Base-by-base conservation (phyloP, 2,329 filamentous ascomycete species). In the Pezicula rhizophila region DNA sequence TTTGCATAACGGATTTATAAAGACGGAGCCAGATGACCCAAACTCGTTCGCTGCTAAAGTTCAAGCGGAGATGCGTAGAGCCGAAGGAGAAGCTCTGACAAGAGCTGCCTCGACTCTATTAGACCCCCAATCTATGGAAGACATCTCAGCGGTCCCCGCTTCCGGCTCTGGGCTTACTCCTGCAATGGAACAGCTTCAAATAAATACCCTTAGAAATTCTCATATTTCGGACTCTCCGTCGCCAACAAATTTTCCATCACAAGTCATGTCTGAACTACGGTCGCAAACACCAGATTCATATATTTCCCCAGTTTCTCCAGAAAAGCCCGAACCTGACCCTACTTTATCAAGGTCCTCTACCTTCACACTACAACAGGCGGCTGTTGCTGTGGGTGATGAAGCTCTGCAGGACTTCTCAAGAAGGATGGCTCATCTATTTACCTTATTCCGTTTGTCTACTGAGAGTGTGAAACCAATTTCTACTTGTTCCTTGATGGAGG, bases 391-490 rank as follows among this genome's bases (percentile, higher is more conserved):
- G 7, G 58, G 54, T 31, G 82, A 87, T 44, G 80, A 83, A 48
- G 84, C 89, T 0, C 74, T 91, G 44, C 68, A 76, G 7, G 78
- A 84, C 11, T 95, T 96, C 63, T 78, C 81, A 3, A 64, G 70
- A 5, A 83, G 89, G 23, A 86, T 87, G 3, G 79, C 77, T 17
- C 87, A 91, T 62, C 78, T 93, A 58, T 84, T 80, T 52, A 82
- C 85, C 55, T 74, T 93, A 2, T 95, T 95, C 62, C 76, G 82
- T 34, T 68, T 92, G 39, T 87, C 91, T 49, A 84, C 89, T 0
- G 88, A 95, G 64, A 78, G 83, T 28, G 74, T 84, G 26, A 82
- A 80, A 53, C 82, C 87, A 0, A 64, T 90, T 4, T 74, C 79
- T 48, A 75, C 77, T 26, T 84, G 80, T 45, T 72, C 80, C 0